These are phyloP conservation scores for Aspergillus flavus DNA, from an alignment of 2,329 filamentous ascomycete species.

Conservation along the genomic window DNA sequence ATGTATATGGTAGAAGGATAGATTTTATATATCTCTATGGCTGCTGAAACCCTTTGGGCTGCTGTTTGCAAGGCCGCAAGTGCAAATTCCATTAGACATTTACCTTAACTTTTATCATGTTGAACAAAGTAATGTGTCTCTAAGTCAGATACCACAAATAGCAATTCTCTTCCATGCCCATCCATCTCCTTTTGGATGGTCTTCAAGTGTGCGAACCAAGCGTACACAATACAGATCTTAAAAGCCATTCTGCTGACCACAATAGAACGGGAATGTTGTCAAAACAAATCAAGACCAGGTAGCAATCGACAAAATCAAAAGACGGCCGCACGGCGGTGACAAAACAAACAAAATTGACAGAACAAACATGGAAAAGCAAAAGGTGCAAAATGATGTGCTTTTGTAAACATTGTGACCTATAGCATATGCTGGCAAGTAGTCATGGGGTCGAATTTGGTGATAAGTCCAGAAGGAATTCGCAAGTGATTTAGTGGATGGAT, in stretches of 20 bases:
- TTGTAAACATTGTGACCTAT: background rate
- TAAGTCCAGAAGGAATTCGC: background rate
- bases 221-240: slow-evolving; percentile 18
- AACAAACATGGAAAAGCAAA: slow-evolving; percentile 9
- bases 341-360: slow-evolving; percentile 13
- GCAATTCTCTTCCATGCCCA: background rate
- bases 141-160: slow-evolving; percentile 30
- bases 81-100: slow-evolving; percentile 1
- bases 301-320: slow-evolving; percentile 18
- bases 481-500: slow-evolving; percentile 29
- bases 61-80: background rate
- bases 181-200: background rate
- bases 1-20: slow-evolving; percentile 5
- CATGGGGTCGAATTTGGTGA: background rate
- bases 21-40: slow-evolving; percentile 8
- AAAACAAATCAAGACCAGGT: slow-evolving; percentile 24
- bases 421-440: background rate
- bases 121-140: background rate
- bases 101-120: slow-evolving; percentile 1
- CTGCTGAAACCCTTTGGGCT: background rate
- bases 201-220: slow-evolving; percentile 3
- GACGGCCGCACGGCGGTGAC: slow-evolving; percentile 20
- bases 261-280: slow-evolving; percentile 18
- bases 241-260: slow-evolving; percentile 18
- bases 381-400: background rate